Evolutionary conservation across 768 basidiomycete genomes (phyloP), one percentile per base, ranked within the genome.

Genomic region (Russula olivacea): DNA sequence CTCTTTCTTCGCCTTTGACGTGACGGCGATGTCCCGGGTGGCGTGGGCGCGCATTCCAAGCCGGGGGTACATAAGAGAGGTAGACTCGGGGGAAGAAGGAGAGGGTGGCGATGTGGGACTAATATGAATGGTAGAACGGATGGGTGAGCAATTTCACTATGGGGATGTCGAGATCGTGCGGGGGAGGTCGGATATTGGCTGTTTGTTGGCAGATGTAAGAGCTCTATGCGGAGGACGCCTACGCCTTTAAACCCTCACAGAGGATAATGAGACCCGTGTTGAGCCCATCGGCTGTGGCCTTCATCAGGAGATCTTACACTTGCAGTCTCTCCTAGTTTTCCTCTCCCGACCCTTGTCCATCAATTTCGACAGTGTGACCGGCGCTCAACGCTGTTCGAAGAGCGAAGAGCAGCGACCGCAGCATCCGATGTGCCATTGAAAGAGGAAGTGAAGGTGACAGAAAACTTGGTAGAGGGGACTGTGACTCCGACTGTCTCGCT

Each of bases 131-230:
- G n/a, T n/a, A n/a, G n/a, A n/a, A n/a, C n/a, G n/a, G n/a, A n/a
- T n/a, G n/a, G n/a, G n/a, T n/a, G n/a, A n/a, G n/a, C n/a, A n/a
- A n/a, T n/a, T n/a, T n/a, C n/a, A n/a, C n/a, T n/a, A n/a, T n/a
- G 80, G 90, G 87, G 49, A 87, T 71, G 56, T 81, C 75, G 41
- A 89, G 78, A 67, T 85, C 84, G 67, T 88, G 83, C 0, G 90
- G 87, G 41, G 91, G 91, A 49, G 90, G 91, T 10, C 93, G 79
- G 47, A 90, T 74, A 71, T 90, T 91, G 57, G 87, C 91, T 93
- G 48, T 50, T 43, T 15, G 63, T n/a, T n/a, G 64, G 17, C 57
- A 65, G 38, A 68, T 48, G 54, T 55, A n/a, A n/a, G 52, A 45
- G 30, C 23, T 25, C 40, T 54, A 55, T 30, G 23, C 1, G 12